Evolutionary conservation across 768 basidiomycete species (phyloP).

Genomic region (Sistotremastrum suecicum): DNA sequence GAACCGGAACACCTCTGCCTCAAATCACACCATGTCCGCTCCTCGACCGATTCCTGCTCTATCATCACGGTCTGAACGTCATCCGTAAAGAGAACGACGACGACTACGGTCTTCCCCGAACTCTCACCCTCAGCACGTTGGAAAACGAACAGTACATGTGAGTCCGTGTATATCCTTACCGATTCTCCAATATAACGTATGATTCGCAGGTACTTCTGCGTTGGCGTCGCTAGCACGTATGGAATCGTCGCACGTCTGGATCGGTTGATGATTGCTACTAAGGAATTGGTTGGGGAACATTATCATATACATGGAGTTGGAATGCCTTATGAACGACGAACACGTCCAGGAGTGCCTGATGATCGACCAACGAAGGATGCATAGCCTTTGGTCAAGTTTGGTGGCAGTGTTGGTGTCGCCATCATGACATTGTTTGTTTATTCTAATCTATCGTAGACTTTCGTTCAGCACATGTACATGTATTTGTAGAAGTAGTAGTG

Average conservation of each 20-base stretch:
- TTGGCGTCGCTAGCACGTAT: conserved; percentile 57
- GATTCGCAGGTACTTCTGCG: conserved; percentile 43
- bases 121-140: conserved; percentile 58
- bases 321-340: conserved; percentile 1
- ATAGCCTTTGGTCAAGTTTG: too few relatives aligned
- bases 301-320: conserved; percentile 59
- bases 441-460: too few relatives aligned
- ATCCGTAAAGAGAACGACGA: conserved; percentile 60
- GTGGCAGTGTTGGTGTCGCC: too few relatives aligned
- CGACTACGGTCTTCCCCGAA: conserved; percentile 57
- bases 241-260: conserved; percentile 63
- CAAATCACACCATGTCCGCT: conserved; percentile 76
- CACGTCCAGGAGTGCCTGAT: too few relatives aligned
- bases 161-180: conserved; percentile 18
- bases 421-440: too few relatives aligned
- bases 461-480: too few relatives aligned
- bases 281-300: conserved; percentile 78
- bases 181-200: neutral
- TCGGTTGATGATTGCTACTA: conserved; percentile 63
- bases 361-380: too few relatives aligned
- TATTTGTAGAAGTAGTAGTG: too few relatives aligned
- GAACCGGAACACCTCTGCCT: conserved; percentile 61
- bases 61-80: conserved; percentile 47
- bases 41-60: conserved; percentile 29
- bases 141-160: conserved; percentile 70